These are phyloP conservation scores for Rhynchospora tenuis DNA, from an alignment of 176 grass and related monocot genomes.

Conservation along the genomic window DNA sequence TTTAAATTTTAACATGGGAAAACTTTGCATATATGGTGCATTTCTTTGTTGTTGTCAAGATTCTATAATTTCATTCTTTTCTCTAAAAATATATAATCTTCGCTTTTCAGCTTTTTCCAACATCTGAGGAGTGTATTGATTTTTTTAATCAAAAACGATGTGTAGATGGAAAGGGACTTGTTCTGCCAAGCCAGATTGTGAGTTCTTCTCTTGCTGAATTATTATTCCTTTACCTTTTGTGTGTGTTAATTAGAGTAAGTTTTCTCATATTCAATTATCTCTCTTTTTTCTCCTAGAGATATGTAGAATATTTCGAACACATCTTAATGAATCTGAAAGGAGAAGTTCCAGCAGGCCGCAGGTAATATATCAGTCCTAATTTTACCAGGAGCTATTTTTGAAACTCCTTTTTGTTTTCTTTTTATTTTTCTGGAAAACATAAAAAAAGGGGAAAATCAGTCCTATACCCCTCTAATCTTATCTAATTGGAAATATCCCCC, in stretches of 20 bases:
- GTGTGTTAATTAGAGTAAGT: constrained; percentile 6
- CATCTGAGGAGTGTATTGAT: constrained; percentile 87
- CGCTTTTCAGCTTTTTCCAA: constrained; percentile 72
- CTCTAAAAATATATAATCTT: constrained; percentile 11
- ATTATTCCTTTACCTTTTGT: not conserved
- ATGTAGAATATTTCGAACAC: constrained; percentile 94
- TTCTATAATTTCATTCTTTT: constrained; percentile 13
- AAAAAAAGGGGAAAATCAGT: no score
- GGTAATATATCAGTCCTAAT: constrained; percentile 37
- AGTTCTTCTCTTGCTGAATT: constrained; percentile 35
- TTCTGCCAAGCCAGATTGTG: constrained; percentile 99
- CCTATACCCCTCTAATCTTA: no score
- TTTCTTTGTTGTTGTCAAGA: not conserved
- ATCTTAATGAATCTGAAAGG: constrained; percentile 80
- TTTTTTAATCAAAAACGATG: constrained; percentile 99
- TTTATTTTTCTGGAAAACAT: not conserved
- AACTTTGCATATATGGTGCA: not conserved
- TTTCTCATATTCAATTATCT: not conserved
- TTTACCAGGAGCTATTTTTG: constrained; percentile 13
- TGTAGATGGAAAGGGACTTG: constrained; percentile 91
- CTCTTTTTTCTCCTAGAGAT: constrained; percentile 55
- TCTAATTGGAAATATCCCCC: no score
- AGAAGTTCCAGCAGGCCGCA: constrained; percentile 89
- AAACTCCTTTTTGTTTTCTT: not conserved
- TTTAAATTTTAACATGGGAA: not conserved